A percentile compares a stretch with the other conserved stretches of the same genome.
These are phyloP conservation scores for Metarhizium guizhouense DNA, from an alignment of 2,329 filamentous ascomycete species.

Conservation along the genomic window DNA sequence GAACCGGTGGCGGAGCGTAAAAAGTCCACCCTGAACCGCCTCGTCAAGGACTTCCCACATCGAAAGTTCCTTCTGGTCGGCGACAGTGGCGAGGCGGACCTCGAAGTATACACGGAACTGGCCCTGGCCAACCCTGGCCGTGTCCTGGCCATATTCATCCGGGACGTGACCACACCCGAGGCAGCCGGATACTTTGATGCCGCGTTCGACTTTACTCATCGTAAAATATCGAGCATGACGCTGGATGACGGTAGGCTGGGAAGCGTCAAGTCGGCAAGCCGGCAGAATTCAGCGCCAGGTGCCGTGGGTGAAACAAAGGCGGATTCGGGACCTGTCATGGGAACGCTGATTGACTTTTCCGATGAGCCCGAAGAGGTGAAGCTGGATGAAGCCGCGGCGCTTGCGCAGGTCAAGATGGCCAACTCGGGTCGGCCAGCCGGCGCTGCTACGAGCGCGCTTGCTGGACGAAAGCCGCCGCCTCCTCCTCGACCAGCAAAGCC, in stretches of 20 bases:
- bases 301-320: conserved; percentile 14
- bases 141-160: conserved; percentile 82
- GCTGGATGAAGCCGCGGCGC: conserved; percentile 23
- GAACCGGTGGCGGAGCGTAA: conserved; percentile 95
- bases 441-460: conserved; percentile 21
- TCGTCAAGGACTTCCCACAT: conserved; percentile 82
- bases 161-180: conserved; percentile 82
- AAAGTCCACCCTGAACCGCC: conserved; percentile 74
- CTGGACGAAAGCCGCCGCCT: conserved; percentile 32
- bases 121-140: conserved; percentile 74
- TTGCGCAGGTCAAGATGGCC: conserved; percentile 19
- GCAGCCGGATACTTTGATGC: conserved; percentile 69
- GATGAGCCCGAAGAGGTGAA: conserved; percentile 37
- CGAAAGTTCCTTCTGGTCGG: conserved; percentile 86
- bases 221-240: conserved; percentile 16
- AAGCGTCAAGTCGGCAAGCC: conserved; percentile 10
- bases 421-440: conserved; percentile 13
- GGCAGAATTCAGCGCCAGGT: conserved; percentile 17
- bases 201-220: conserved; percentile 23
- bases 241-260: conserved; percentile 15
- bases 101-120: conserved; percentile 96
- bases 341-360: conserved; percentile 52
- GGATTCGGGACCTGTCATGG: conserved; percentile 35
- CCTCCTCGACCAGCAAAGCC: conserved; percentile 53
- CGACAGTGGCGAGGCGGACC: conserved; percentile 91